Conservation (phyloP, 1,284 basidiomycete species). For the Ustilago esculenta region DNA sequence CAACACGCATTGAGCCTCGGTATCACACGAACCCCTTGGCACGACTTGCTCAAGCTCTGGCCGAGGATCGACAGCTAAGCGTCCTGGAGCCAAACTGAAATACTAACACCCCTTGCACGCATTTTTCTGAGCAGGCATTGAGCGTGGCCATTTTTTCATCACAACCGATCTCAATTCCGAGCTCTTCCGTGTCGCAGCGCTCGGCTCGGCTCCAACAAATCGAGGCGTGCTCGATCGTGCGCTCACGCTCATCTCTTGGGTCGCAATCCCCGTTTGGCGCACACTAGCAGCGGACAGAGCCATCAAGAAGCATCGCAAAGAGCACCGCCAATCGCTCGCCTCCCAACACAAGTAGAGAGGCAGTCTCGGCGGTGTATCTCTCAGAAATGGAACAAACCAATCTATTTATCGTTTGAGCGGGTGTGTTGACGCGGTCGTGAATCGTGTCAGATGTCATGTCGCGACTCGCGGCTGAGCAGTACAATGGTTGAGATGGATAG, state of each 20-base stretch:
- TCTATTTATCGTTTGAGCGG: no score
- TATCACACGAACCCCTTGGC: neutral
- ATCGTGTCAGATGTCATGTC: no score
- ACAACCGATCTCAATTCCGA: constrained; percentile 60
- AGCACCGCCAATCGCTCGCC: constrained; percentile 23
- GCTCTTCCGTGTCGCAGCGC: constrained; percentile 55
- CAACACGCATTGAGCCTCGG: neutral
- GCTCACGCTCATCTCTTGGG: constrained; percentile 35
- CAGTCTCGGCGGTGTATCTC: no score
- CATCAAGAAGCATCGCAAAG: constrained; percentile 32
- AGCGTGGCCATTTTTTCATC: constrained; percentile 55
- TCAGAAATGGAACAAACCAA: no score
- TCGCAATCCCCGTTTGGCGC: constrained; percentile 60
- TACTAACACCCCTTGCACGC: neutral
- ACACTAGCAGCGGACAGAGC: constrained; percentile 47
- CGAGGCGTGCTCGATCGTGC: constrained; percentile 44
- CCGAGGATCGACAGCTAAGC: constrained; percentile 7
- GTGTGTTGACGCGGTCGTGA: no score
- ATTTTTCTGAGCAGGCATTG: constrained; percentile 46
- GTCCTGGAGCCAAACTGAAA: no score
- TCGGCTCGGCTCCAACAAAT: constrained; percentile 57
- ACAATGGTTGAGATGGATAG: no score
- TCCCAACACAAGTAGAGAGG: no score
- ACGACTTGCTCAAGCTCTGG: neutral
- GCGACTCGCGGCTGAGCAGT: no score